A percentile compares a stretch with the other conserved stretches of the same genome.
Conservation (phyloP, 1,284 basidiomycete genomes). For the Phylloboletellus chloephorus region DNA sequence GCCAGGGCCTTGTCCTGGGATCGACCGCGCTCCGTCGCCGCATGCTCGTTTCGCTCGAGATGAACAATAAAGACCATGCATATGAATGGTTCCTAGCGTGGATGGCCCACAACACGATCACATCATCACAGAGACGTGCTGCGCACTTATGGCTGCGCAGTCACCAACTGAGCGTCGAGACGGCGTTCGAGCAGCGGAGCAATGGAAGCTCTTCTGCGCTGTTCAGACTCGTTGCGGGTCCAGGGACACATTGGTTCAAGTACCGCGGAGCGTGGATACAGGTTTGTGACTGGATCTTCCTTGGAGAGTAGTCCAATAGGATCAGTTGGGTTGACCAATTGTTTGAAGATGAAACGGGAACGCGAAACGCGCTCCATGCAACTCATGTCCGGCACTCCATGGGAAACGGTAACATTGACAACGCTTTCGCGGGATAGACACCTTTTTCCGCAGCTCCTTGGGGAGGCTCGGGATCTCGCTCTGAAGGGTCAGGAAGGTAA, state of each 20-base stretch:
- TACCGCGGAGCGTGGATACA: slow-evolving; percentile 95
- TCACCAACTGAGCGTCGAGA: slow-evolving; percentile 95
- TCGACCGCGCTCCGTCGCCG: slow-evolving; percentile 79
- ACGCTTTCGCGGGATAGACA: slow-evolving; percentile 82
- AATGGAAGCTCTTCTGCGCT: slow-evolving; percentile 84
- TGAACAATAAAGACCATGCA: slow-evolving; percentile 91
- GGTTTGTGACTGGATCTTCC: slow-evolving; percentile 43
- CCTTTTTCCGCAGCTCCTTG: slow-evolving; percentile 77
- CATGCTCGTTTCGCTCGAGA: slow-evolving; percentile 92
- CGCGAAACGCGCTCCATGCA: slow-evolving; percentile 92
- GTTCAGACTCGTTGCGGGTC: slow-evolving; percentile 93
- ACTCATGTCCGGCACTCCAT: slow-evolving; percentile 86
- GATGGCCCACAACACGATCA: slow-evolving; percentile 72
- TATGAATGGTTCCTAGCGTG: slow-evolving; percentile 98
- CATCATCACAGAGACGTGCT: slow-evolving; percentile 31
- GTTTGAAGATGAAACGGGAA: slow-evolving; percentile 80
- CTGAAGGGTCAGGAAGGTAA: slow-evolving; percentile 87
- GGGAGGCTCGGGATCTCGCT: slow-evolving; percentile 86
- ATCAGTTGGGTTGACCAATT: slow-evolving; percentile 9
- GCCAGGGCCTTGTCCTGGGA: slow-evolving; percentile 66
- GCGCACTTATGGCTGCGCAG: slow-evolving; percentile 59
- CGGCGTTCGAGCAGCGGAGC: slow-evolving; percentile 78
- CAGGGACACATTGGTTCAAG: slow-evolving; percentile 90
- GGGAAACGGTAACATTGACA: slow-evolving; percentile 96
- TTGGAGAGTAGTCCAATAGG: slow-evolving; percentile 6